Evolutionary conservation across 2,329 filamentous ascomycete genomes (phyloP), one percentile per base, ranked within the genome.

Genomic region (Pseudogymnoascus sp.): DNA sequence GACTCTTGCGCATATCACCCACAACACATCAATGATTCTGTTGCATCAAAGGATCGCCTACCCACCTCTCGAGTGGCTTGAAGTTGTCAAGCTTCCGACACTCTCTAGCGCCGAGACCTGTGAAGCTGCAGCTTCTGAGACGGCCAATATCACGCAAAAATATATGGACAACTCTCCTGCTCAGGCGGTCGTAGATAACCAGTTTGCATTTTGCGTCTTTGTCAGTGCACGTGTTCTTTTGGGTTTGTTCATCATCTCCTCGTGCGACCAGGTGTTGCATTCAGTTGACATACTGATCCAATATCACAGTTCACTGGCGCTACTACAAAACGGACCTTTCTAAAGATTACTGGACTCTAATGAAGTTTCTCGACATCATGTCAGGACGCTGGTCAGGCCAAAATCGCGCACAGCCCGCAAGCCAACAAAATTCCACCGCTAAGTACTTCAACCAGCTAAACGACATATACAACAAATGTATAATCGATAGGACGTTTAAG

Each of bases 11-110:
- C 73, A 75, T 64, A 69, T 74, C 60, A 75, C 73, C 6, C 73
- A 75, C 45, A 75, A 75, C 54, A 68, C 73, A 13, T 72, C 74
- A 6, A 73, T 75, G 69, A 74, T 75, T 45, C 68, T 75, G 2
- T 65, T 75, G 6, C 74, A 75, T 61, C 73, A 75, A 60, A 66
- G 67, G 1, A 75, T 75, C 39, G 74, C 73, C 6, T 75, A 73
- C 62, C 72, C 72, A 2, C 51, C 67, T 11, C 64, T 68, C 7
- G 71, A 69, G 66, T 65, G 67, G 28, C 62, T 67, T 16, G 64
- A 54, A 41, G 65, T 68, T 19, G 67, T 69, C 16, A 68, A 70
- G 25, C 65, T 74, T 10, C 73, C 74, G 1, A 72, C 66, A 25
- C 43, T 64, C 8, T 71, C 62, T 14, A 73, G 71, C 60, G 71